Base-by-base conservation (phyloP, 1,139 yeast genomes). In the Diutina scorzettiae region DNA sequence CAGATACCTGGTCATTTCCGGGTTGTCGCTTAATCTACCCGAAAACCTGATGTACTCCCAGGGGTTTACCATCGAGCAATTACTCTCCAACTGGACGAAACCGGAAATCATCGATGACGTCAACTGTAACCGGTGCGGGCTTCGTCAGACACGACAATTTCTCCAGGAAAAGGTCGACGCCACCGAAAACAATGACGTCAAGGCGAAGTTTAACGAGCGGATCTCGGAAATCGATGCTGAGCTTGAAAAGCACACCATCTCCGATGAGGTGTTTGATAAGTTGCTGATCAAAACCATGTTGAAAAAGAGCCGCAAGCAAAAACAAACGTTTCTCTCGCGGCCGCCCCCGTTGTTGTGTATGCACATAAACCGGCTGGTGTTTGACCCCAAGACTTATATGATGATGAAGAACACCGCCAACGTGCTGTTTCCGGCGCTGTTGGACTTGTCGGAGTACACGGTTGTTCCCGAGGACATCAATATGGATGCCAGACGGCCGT, bases 71-170 rank as follows among this genome's bases (percentile, higher is more conserved):
- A 63, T 87, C 43, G 63, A 73, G 3, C 77, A 73, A 17, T 66
- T 87, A 44, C 62, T 87, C 47, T 66, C 72, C 40, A 81, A 81
- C 44, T 87, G 94, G 84, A 75, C 73, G 12, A 71, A 73, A 43
- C 85, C 91, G 30, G 96, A 87, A 57, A 76, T 83, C 25, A 87
- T 87, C 47, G 87, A 86, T 50, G 96, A 87, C 42, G 96, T 87
- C 37, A 91, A 86, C 59, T 87, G 96, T 63, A 85, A 87, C 57
- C 69, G 96, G 53, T 87, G 96, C 66, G 91, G 94, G 5, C 65
- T 87, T 49, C 57, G 62, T 24, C 81, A 80, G 46, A 80, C 85
- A 14, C 62, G 62, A 41, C 69, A 67, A 9, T 80, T 74, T 47
- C 60, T 83, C 41, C 46, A 51, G 12, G 66, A 60, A 17, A 72